phyloP scores from a whole-genome alignment of 1,139 yeast species.

The Pichia sp. region DNA sequence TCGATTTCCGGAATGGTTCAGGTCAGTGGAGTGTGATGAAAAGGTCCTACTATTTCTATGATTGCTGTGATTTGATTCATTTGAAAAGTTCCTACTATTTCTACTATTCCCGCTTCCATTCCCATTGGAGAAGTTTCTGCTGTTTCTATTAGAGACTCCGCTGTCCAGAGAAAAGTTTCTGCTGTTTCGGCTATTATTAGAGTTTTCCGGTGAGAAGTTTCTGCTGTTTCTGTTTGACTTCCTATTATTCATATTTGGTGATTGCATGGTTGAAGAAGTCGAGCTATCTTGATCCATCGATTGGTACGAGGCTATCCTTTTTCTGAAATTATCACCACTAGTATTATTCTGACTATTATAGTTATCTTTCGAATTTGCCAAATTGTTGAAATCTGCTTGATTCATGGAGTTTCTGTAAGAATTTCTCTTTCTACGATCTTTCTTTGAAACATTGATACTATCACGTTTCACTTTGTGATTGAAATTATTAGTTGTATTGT shows the following conservation, averaged over 20 bases:
- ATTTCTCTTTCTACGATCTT: conserved; percentile 4
- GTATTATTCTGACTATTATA: not conserved
- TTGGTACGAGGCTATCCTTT: not conserved
- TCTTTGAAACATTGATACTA: conserved; percentile 1
- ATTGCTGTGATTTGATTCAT: not conserved
- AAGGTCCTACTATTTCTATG: no score
- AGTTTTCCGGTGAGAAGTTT: not conserved
- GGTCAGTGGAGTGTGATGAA: no score
- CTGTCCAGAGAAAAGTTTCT: not conserved
- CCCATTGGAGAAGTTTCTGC: not conserved
- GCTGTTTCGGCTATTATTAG: not conserved
- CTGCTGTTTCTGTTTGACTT: not conserved
- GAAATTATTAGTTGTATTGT: not conserved
- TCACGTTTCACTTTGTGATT: not conserved
- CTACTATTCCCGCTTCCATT: not conserved
- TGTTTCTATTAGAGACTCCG: not conserved
- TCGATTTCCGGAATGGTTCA: no score
- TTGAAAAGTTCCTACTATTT: not conserved
- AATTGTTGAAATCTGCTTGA: conserved; percentile 3
- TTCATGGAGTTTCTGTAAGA: conserved; percentile 6
- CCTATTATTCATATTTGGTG: not conserved
- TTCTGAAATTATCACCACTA: not conserved
- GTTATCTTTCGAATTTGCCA: not conserved
- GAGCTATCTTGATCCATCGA: not conserved
- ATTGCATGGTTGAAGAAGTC: not conserved